These are phyloP conservation scores for Cudoniella acicularis DNA, from an alignment of 495 filamentous ascomycete genomes.

Conservation along the genomic window DNA sequence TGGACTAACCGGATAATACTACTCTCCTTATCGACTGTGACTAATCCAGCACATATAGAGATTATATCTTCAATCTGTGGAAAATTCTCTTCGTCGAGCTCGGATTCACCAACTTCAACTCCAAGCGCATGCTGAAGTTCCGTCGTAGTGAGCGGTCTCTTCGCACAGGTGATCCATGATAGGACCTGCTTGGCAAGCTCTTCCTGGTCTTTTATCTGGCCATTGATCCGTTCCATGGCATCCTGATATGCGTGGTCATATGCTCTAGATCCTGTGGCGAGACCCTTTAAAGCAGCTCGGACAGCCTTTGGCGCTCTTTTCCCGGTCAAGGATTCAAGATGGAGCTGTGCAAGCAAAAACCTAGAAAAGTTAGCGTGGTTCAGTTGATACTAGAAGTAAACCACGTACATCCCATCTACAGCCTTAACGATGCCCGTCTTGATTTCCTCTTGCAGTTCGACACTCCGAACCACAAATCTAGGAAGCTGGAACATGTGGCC, in stretches of 20 bases:
- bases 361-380: too few relatives aligned
- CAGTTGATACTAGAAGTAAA: too few relatives aligned
- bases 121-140: slow-evolving; percentile 20
- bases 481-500: too few relatives aligned
- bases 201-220: too few relatives aligned
- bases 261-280: background rate
- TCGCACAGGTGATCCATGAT: slow-evolving; percentile 18
- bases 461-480: too few relatives aligned
- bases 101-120: slow-evolving; percentile 18
- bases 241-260: slow-evolving; percentile 15
- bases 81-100: slow-evolving; percentile 32
- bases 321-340: too few relatives aligned
- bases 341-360: too few relatives aligned
- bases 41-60: slow-evolving; percentile 50
- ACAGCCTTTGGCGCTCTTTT: slow-evolving; percentile 5
- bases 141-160: slow-evolving; percentile 15
- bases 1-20: slow-evolving; percentile 50
- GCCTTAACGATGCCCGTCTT: too few relatives aligned
- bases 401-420: too few relatives aligned
- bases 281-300: background rate
- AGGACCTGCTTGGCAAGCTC: too few relatives aligned
- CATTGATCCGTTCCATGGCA: slow-evolving; percentile 20
- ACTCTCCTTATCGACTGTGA: slow-evolving; percentile 45
- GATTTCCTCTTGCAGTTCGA: too few relatives aligned
- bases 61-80: slow-evolving; percentile 29